Base-by-base conservation (phyloP, 495 filamentous ascomycete genomes). In the Penicillium angulare region DNA sequence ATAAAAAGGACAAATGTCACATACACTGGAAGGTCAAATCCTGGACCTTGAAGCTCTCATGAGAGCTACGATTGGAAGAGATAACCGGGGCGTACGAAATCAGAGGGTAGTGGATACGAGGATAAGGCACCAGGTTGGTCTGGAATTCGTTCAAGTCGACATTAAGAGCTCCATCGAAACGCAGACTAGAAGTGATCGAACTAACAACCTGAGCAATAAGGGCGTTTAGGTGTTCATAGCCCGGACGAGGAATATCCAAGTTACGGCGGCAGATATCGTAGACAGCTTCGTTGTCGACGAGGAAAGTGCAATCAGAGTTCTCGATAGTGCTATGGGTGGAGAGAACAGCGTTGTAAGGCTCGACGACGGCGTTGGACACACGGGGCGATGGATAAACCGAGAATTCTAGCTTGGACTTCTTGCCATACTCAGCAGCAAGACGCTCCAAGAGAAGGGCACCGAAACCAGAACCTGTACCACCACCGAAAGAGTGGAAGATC, bases 381-480 rank as follows among this genome's bases (percentile, higher is more conserved):
- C 87, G 85, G 35, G 89, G 89, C 26, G 90, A 86, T 17, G 90
- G 90, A 73, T 95, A 95, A 59, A 95, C 83, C 38, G 88, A 82
- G 71, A 95, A 95, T 69, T 95, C 90, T 39, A 95, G 85, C 79
- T 95, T 95, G 76, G 83, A 89, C 80, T 95, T 95, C 84, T 93
- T 95, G 69, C 85, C 88, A 63, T 92, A 95, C 69, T 95, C 89
- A 56, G 86, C 86, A 21, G 90, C 86, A 27, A 95, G 85, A 54
- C 88, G 89, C 75, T 95, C 90, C 40, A 93, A 82, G 49, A 95
- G 78, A 20, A 95, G 82, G 49, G 90, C 86, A 70, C 90, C 90
- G 58, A 95, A 95, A 43, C 90, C 90, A 52, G 90, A 95, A 44
- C 90, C 90, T 53, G 90, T 95, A 75, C 90, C 90, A 68, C 90